Conservation (phyloP, 768 basidiomycete species). For the Boletus subcaerulescens region DNA sequence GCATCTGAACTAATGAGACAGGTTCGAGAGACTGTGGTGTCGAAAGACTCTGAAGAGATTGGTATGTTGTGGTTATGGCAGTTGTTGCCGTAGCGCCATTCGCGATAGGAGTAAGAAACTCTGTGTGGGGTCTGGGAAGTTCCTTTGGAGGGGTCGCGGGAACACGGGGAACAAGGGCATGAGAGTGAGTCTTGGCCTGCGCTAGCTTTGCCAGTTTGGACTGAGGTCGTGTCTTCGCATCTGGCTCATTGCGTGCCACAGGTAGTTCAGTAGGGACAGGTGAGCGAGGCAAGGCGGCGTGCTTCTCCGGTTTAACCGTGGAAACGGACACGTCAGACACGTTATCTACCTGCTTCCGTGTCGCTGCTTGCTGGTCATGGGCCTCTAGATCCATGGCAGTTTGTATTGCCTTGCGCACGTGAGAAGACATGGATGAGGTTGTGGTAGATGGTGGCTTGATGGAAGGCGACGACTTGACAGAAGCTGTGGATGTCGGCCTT, state of each 20-base stretch:
- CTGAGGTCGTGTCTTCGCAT: constrained; percentile 38
- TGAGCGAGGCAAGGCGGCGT: constrained; percentile 23
- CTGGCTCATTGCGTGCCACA: constrained; percentile 13
- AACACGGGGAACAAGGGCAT: constrained; percentile 23
- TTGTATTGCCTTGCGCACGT: constrained; percentile 63
- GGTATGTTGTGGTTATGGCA: constrained; percentile 80
- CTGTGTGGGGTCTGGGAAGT: constrained; percentile 53
- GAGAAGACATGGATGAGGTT: constrained; percentile 53
- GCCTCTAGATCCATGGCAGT: constrained; percentile 65
- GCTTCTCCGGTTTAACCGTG: constrained; percentile 21
- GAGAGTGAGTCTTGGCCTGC: constrained; percentile 45
- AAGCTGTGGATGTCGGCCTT: constrained; percentile 12
- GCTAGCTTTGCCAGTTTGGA: constrained; percentile 78
- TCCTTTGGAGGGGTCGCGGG: constrained; percentile 31
- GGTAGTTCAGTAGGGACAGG: constrained; percentile 11
- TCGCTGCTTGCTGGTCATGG: constrained; percentile 35
- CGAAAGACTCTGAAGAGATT: constrained; percentile 62
- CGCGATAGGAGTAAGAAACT: constrained; percentile 75
- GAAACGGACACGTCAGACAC: constrained; percentile 20
- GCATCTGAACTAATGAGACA: constrained; percentile 27
- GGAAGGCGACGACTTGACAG: constrained; percentile 27
- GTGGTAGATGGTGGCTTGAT: constrained; percentile 28
- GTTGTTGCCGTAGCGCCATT: constrained; percentile 81
- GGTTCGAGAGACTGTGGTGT: constrained; percentile 26
- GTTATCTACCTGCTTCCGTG: constrained; percentile 10